A percentile compares a stretch with the other conserved stretches of the same genome.
Evolutionary conservation across 2,329 filamentous ascomycete species (phyloP).

Genomic region (Curvularia eragrostidis): DNA sequence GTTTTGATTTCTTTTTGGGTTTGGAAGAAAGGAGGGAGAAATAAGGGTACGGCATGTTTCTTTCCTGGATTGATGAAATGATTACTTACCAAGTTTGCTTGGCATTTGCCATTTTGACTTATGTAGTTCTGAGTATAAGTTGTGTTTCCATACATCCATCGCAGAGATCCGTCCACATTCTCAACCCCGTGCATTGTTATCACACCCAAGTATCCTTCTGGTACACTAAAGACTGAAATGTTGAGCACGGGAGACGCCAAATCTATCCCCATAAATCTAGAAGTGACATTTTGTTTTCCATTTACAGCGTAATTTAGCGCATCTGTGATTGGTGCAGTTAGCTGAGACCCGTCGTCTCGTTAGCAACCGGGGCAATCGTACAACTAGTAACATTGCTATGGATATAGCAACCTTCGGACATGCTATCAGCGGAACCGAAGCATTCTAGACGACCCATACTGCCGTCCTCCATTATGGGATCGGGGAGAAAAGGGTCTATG

Average conservation of each 20-base stretch:
- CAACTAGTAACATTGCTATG: not conserved
- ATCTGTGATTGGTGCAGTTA: not conserved
- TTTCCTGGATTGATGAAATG: not conserved
- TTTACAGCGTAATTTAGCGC: not conserved
- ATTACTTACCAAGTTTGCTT: constrained; percentile 7
- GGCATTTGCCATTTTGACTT: constrained; percentile 17
- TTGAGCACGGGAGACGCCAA: constrained; percentile 15
- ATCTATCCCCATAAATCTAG: constrained; percentile 7
- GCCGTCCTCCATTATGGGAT: not conserved
- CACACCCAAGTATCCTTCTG: too few species aligned
- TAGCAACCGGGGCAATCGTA: not conserved
- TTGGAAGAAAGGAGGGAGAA: not conserved
- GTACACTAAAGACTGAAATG: constrained; percentile 12
- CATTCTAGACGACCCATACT: too few species aligned
- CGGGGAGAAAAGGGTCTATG: not conserved
- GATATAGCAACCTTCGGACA: not conserved
- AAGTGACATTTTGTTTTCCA: not conserved
- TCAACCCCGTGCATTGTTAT: too few species aligned
- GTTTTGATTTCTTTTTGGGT: not conserved
- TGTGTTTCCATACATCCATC: constrained; percentile 10
- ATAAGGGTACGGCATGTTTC: too few species aligned
- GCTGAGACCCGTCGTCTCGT: not conserved
- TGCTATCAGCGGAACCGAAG: too few species aligned
- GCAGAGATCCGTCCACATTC: not conserved
- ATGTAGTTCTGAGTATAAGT: constrained; percentile 12